Percentiles rank a stretch among this genome's conserved stretches.
phyloP scores from a whole-genome alignment of 2,329 filamentous ascomycete genomes.

The Metarhizium sp. region DNA sequence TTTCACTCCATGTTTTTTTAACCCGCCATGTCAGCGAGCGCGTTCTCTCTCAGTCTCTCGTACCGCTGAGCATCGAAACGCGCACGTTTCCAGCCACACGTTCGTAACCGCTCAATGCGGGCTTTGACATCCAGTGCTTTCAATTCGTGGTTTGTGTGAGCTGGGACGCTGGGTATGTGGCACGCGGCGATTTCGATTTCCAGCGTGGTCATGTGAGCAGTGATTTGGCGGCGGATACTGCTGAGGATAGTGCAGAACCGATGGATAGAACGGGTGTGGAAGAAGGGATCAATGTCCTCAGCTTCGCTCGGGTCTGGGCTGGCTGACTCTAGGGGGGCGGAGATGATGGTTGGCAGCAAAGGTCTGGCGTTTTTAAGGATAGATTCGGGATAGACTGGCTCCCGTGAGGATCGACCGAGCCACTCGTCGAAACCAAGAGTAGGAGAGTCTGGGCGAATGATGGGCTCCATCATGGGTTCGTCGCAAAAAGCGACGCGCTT shows the following conservation, averaged over 20 bases:
- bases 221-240: conserved; percentile 38
- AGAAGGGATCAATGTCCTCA: conserved; percentile 23
- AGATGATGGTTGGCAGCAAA: not conserved
- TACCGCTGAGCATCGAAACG: conserved; percentile 46
- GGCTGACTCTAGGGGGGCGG: conserved; percentile 2
- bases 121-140: conserved; percentile 33
- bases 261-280: conserved; percentile 33
- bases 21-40: conserved; percentile 37
- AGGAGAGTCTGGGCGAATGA: conserved; percentile 49
- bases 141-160: conserved; percentile 22
- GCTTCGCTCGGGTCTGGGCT: conserved; percentile 4
- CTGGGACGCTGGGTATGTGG: conserved; percentile 12
- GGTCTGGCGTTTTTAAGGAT: conserved; percentile 10
- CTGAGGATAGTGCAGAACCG: conserved; percentile 40
- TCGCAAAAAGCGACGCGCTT: conserved; percentile 31
- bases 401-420: conserved; percentile 14
- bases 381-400: conserved; percentile 12
- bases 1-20: not conserved
- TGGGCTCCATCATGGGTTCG: conserved; percentile 29
- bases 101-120: conserved; percentile 44
- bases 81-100: conserved; percentile 44
- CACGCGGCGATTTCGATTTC: conserved; percentile 28
- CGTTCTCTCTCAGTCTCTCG: conserved; percentile 40
- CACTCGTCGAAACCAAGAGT: conserved; percentile 46
- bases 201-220: conserved; percentile 36